A percentile compares a stretch with the other conserved stretches of the same genome.
phyloP scores from a whole-genome alignment of 352 stramenopile genomes.

The Globisporangium apiculatum region DNA sequence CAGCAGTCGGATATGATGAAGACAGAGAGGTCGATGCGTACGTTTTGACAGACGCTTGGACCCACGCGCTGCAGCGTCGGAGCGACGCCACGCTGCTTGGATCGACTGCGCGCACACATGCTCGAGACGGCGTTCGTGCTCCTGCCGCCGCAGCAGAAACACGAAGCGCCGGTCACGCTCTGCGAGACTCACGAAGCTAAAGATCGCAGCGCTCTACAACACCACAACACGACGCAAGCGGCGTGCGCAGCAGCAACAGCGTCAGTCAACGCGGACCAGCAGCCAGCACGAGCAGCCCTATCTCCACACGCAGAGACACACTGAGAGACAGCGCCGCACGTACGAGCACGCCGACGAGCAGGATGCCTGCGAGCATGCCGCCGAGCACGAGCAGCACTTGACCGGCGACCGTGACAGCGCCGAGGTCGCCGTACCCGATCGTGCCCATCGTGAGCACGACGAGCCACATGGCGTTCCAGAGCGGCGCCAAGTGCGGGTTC shows the following conservation, averaged over 20 bases:
- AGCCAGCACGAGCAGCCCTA: not conserved
- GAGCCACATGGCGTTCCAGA: constrained; percentile 60
- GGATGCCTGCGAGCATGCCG: constrained; percentile 61
- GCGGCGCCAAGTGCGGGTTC: constrained; percentile 50
- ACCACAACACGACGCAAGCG: no score
- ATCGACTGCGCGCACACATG: constrained; percentile 51
- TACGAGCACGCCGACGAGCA: constrained; percentile 65
- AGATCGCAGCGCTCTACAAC: constrained; percentile 54
- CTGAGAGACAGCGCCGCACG: constrained; percentile 6
- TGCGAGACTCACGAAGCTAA: constrained; percentile 41
- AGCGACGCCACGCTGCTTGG: constrained; percentile 45
- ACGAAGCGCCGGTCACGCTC: constrained; percentile 61
- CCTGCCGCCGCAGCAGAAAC: constrained; percentile 33
- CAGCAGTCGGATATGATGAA: not conserved
- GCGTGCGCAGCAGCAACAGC: not conserved
- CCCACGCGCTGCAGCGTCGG: constrained; percentile 2
- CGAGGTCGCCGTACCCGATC: constrained; percentile 67
- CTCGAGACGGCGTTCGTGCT: constrained; percentile 33
- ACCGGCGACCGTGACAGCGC: constrained; percentile 39
- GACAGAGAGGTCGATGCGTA: constrained; percentile 9
- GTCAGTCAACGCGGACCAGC: not conserved
- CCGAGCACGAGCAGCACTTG: constrained; percentile 56
- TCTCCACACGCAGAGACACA: not conserved
- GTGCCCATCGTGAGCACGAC: constrained; percentile 72
- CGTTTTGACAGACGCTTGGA: constrained; percentile 14